Base-by-base conservation (phyloP, 148 eudicot genomes). In the Vaccinium myrtillus region DNA sequence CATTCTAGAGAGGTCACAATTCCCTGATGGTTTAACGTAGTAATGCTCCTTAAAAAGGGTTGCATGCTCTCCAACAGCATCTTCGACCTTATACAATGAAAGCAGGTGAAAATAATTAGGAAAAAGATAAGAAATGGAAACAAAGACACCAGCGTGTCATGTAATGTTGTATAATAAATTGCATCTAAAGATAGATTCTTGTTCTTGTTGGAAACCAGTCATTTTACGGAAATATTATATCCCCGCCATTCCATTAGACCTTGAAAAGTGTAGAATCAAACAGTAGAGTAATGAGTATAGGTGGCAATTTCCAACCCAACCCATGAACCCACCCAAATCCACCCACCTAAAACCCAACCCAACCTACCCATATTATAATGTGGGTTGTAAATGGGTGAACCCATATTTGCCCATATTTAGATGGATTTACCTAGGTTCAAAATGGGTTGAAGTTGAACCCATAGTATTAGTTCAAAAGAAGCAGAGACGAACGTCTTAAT, bases 1-100 rank as follows among this genome's bases (percentile, higher is more conserved):
- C 91, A 89, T 90, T 39, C 87, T 85, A 75, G 99, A 96, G 53
- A 96, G 90, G 81, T 96, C 95, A 89, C 99, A 96, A 75, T 96
- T 96, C 50, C 99, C 99, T 2, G 93, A 91, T 54, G 91, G 80
- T 82, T 94, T 96, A 27, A 96, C 79, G 83, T 94, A 96, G 81
- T 94, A 96, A 80, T 96, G 99, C 83, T 96, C 99, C 92, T 89
- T 93, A 78, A 94, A 91, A 32, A 92, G 84, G 75, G 88, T 71
- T 36, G 94, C 95, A 89, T 93, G 92, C 85, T 92, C 95, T 81
- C 91, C 95, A 75, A 96, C 89, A 84, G 89, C 75, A 77, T 90
- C 93, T 51, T 96, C 98, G 74, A 96, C 89, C 99, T 94, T 76
- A 77, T 55, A 83, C 56, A 12, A 27, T n/a, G 18, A 83, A 81